Evolutionary conservation across 108 stramenopile species (phyloP).

Genomic region (Cyclotella atomus): DNA sequence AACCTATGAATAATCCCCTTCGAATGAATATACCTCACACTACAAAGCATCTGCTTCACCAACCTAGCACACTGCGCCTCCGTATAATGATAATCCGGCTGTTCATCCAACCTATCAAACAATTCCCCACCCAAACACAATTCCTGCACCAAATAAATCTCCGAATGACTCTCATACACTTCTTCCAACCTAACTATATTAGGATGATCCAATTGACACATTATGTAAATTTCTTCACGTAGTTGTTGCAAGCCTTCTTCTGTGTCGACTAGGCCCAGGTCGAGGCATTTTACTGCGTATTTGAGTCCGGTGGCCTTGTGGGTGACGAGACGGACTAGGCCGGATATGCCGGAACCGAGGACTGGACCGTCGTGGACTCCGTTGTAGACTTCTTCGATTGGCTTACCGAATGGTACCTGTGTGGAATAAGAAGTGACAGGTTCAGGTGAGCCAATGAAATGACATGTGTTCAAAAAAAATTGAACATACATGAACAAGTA

Average conservation of each 20-base stretch:
- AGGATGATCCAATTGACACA: constrained; percentile 92
- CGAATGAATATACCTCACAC: constrained; percentile 90
- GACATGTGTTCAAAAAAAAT: too few species aligned
- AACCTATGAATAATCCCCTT: constrained; percentile 92
- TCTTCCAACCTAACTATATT: constrained; percentile 86
- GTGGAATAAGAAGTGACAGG: background rate
- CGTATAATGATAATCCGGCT: constrained; percentile 81
- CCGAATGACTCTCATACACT: constrained; percentile 72
- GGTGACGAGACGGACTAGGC: constrained; percentile 75
- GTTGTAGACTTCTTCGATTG: constrained; percentile 85
- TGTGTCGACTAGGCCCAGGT: constrained; percentile 67
- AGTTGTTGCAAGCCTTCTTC: constrained; percentile 68
- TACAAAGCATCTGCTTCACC: constrained; percentile 88
- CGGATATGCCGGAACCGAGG: constrained; percentile 80
- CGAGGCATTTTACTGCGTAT: constrained; percentile 84
- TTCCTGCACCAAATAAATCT: constrained; percentile 85
- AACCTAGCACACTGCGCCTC: constrained; percentile 77
- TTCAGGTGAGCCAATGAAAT: too few species aligned
- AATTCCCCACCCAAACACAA: constrained; percentile 79
- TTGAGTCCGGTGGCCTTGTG: constrained; percentile 78
- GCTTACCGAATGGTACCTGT: constrained; percentile 69
- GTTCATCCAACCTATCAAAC: constrained; percentile 86
- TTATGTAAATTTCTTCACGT: constrained; percentile 84
- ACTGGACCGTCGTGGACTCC: constrained; percentile 82
- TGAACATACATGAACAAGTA: background rate